Base-by-base conservation (phyloP, 2,329 filamentous ascomycete species). In the Hypoxylon sp. region DNA sequence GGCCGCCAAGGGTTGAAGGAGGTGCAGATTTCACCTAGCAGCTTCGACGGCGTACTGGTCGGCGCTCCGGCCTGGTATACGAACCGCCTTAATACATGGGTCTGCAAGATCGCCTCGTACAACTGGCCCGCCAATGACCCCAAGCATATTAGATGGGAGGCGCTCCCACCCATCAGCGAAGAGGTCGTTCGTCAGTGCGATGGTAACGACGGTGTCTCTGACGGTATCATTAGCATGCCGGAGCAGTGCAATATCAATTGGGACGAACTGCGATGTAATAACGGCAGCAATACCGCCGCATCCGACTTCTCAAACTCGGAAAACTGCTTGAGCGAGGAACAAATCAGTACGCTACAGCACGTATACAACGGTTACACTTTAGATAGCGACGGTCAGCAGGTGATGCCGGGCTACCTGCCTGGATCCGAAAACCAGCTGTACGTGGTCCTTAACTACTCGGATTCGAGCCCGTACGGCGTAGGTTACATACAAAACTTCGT, bases 1-100 rank as follows among this genome's bases (percentile, higher is more conserved):
- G 87, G 87, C 0, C 79, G 87, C 0, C 86, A 89, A 76, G 87
- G 87, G 2, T 76, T 88, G 9, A 86, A 85, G 67, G 82, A 85
- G 62, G 79, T 83, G 2, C 83, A 88, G 71, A 75, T 81, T 10
- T 87, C 81, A 53, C 86, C 87, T 0, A 81, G 83, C 5, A 85
- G 86, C 68, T 89, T 89, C 61, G 86, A 89, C 69, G 87, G 87
- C 19, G 80, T 86, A 9, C 73, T 89, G 1, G 83, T 86, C 13
- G 85, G 85, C 7, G 75, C 77, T 2, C 75, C 82, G 30, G 85
- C 85, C 0, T 87, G 84, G 84, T 86, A 83, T 79, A 85, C 80
- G 0, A 80, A 76, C 43, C 82, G 85, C 70, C 69, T 87, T 75
- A 79, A 80, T 55, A 76, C 75, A 2, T 82, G 77, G 76, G 81